Evolutionary conservation across 2,329 filamentous ascomycete genomes (phyloP), one percentile per base, ranked within the genome.

Genomic region (Chlorencoelia australis): DNA sequence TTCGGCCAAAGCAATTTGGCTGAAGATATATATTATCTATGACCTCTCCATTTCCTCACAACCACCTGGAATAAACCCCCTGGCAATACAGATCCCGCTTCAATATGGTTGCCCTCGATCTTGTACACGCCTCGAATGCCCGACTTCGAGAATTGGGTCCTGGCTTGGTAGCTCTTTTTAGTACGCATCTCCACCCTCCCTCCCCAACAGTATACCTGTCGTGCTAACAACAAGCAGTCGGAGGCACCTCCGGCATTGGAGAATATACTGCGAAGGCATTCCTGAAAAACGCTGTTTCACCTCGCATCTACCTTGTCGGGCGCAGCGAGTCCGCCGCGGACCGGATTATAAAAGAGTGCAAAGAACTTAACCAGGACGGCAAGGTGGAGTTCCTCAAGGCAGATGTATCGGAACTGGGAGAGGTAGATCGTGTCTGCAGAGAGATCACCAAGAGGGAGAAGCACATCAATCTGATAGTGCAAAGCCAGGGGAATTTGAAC

Each of bases 381-480:
- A 48, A 58, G 7, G 66, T 63, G 40, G 57, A 48, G n/a, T 72
- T 71, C 49, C 50, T 69, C n/a, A 47, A 57, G 26, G 56, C 56
- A 13, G 66, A 73, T 41, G 54, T 67, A 3, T 60, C 61, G 19
- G 54, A 71, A 24, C 47, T 73, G n/a, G 52, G 49, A n/a, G 62
- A 60, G 16, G 67, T 72, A 3, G 68, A 73, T 44, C 53, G 60
- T 5, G 60, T 65, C 2, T 73, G 68, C 50, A 54, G 57, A 5
- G 61, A 72, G 34, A 69, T 79, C 39, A 58, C 56, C 40, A 48
- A 53, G 19, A 66, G 64, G 41, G 72, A 76, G 48, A 54, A 57
- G 24, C 60, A 61, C 17, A 62, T 79, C 40, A 73, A 77, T 49
- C 51, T 75, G 4, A 52, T 77, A 0, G 70, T 75, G 47, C 60